These are phyloP conservation scores for Bremia lactucae DNA, from an alignment of 352 stramenopile genomes.

Conservation along the genomic window DNA sequence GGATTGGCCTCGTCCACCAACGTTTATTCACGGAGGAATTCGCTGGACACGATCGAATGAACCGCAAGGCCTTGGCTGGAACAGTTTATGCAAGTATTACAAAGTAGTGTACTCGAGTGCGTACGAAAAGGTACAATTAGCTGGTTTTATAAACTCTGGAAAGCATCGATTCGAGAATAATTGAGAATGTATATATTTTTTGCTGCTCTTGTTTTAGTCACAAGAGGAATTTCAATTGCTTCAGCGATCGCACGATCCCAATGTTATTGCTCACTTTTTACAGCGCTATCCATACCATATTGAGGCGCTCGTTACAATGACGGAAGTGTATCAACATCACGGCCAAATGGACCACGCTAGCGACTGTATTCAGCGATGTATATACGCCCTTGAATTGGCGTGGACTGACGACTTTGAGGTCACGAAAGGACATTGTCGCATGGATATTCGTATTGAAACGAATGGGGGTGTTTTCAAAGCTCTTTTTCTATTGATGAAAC, in stretches of 20 bases:
- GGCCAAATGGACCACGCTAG: slow-evolving; percentile 78
- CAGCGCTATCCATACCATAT: slow-evolving; percentile 80
- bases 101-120: slow-evolving; percentile 80
- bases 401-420: slow-evolving; percentile 82
- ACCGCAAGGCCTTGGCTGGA: slow-evolving; percentile 51
- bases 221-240: slow-evolving; percentile 79
- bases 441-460: slow-evolving; percentile 70
- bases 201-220: too few species aligned
- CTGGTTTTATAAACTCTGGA: background rate
- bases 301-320: slow-evolving; percentile 78
- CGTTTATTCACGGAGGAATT: slow-evolving; percentile 78
- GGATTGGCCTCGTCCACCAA: slow-evolving; percentile 76
- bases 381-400: slow-evolving; percentile 74
- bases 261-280: slow-evolving; percentile 72
- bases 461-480: slow-evolving; percentile 70
- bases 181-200: background rate
- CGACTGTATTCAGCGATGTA: slow-evolving; percentile 80
- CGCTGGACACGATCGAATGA: slow-evolving; percentile 79
- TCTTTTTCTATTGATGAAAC: slow-evolving; percentile 76
- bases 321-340: slow-evolving; percentile 81
- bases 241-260: slow-evolving; percentile 74
- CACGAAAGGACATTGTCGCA: slow-evolving; percentile 65
- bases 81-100: slow-evolving; percentile 64
- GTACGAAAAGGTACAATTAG: slow-evolving; percentile 76
- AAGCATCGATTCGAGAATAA: background rate